Evolutionary conservation across 768 basidiomycete genomes (phyloP).

Genomic region (Agrocybe chaxingu): DNA sequence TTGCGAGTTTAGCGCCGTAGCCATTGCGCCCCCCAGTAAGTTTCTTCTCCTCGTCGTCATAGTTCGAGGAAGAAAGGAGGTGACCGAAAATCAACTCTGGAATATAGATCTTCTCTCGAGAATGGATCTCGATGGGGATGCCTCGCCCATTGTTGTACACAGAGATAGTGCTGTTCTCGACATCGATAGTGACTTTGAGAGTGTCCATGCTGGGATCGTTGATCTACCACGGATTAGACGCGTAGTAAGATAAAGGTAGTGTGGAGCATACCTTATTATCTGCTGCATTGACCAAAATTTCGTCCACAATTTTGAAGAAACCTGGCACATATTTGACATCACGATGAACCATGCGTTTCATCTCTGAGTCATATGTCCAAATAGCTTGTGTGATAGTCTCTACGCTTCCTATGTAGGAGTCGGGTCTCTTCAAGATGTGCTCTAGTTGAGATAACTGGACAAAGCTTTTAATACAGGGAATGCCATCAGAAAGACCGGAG

Average conservation of each 20-base stretch:
- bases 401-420: constrained; percentile 95
- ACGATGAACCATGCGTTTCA: constrained; percentile 78
- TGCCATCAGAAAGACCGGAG: not conserved
- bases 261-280: constrained; percentile 84
- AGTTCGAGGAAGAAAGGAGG: constrained; percentile 91
- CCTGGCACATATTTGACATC: constrained; percentile 93
- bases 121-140: constrained; percentile 96
- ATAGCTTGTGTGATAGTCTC: constrained; percentile 83
- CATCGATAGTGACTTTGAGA: constrained; percentile 83
- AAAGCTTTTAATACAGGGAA: not conserved
- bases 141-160: constrained; percentile 95
- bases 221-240: constrained; percentile 49
- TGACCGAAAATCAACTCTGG: constrained; percentile 98
- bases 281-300: constrained; percentile 98
- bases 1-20: constrained; percentile 96
- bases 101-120: constrained; percentile 89
- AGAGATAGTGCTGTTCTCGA: constrained; percentile 81
- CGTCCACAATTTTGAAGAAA: constrained; percentile 99
- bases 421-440: constrained; percentile 88
- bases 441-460: constrained; percentile 88
- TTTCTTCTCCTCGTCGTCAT: constrained; percentile 98
- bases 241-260: not conserved
- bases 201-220: constrained; percentile 91
- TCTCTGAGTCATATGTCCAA: constrained; percentile 91
- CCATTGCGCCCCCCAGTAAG: constrained; percentile 98